These are phyloP conservation scores for Globomyces pollinis-pini DNA, from an alignment of 192 early-diverging fungal species.

Conservation along the genomic window DNA sequence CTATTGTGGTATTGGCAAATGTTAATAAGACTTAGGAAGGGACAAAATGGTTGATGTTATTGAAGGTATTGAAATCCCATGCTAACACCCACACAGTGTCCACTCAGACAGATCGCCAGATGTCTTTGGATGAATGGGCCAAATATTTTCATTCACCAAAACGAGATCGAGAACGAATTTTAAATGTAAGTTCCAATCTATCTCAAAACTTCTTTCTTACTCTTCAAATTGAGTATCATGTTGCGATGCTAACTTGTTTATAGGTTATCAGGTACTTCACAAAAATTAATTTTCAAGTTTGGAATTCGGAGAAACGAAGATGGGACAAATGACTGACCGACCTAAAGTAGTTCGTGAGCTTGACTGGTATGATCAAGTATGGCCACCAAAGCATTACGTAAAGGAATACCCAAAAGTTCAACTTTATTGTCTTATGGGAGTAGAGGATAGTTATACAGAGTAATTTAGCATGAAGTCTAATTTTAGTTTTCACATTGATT, in stretches of 20 bases:
- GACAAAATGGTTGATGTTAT: conserved; percentile 78
- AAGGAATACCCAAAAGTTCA: conserved; percentile 81
- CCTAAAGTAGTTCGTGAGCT: conserved; percentile 76
- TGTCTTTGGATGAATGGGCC: conserved; percentile 80
- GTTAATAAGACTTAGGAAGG: too few species aligned
- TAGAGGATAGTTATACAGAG: conserved; percentile 86
- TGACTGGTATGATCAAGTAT: conserved; percentile 82
- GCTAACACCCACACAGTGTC: too few species aligned
- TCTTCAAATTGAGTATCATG: not conserved
- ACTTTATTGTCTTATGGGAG: conserved; percentile 88
- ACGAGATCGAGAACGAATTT: conserved; percentile 56
- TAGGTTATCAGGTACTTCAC: not conserved
- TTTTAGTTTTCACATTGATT: conserved; percentile 65
- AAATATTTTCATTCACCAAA: conserved; percentile 58
- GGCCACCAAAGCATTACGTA: conserved; percentile 55
- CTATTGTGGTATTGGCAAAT: conserved; percentile 39
- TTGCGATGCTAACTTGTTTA: not conserved
- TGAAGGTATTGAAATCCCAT: too few species aligned
- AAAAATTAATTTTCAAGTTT: conserved; percentile 52
- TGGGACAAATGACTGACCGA: conserved; percentile 59
- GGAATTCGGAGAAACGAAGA: conserved; percentile 68
- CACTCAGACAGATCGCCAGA: conserved; percentile 71
- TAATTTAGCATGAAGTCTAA: conserved; percentile 25
- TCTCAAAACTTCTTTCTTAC: not conserved
- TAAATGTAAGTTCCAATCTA: too few species aligned